Base-by-base conservation (phyloP, 345 rosid species). In the Rhizophora mangle region DNA sequence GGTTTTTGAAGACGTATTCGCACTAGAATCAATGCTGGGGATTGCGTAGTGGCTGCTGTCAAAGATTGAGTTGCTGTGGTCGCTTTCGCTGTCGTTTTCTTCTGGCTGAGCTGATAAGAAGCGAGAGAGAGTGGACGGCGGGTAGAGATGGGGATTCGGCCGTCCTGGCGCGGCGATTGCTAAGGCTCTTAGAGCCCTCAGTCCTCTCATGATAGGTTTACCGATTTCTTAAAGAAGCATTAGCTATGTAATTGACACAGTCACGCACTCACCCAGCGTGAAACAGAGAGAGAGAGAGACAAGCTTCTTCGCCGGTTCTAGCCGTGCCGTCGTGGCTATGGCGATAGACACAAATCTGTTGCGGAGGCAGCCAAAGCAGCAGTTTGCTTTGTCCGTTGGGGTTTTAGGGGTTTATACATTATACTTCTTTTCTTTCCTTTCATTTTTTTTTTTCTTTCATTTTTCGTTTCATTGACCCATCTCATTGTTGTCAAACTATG, bases 41-140 rank as follows among this genome's bases (percentile, higher is more conserved):
- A 83, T 68, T 2, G 81, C 15, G 79, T 70, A 91, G 53, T 85
- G 86, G 71, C 72, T 61, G 71, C 97, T 87, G 68, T 90, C 93
- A 72, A 81, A 91, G 61, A 80, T 85, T 2, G 91, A 81, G 72
- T 82, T 89, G 52, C 36, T 34, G 39, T 69, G 67, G 65, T 47
- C 64, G 27, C 49, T 39, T 65, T 76, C 84, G 43, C 56, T 77
- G 43, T 81, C 80, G 26, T 73, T 85, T 55, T 72, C 78, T 26
- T 83, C 67, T 53, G 89, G 85, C 72, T 85, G 84, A 46, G 96
- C 94, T 4, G 97, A 84, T 77, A 70, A 86, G 32, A 84, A 79
- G 6, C 88, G 85, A 47, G 68, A 68, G 46, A 82, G 67, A 37
- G 69, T 58, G 65, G 67, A 24, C 26, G 37, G 81, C 62, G 60